phyloP scores from a whole-genome alignment of 2,329 filamentous ascomycete species.

The Alternaria brassicae region DNA sequence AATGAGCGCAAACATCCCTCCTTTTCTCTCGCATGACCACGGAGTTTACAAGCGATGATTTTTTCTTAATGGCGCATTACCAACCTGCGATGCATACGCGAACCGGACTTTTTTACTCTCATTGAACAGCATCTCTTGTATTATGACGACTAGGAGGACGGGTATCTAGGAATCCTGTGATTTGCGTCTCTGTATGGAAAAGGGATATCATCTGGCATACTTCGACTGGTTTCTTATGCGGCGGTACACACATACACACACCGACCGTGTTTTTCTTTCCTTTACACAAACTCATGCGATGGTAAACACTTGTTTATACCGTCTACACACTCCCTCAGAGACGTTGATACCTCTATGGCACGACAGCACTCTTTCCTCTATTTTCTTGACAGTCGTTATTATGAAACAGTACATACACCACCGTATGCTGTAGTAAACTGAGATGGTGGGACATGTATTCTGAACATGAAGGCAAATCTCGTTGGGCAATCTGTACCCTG shows the following conservation, averaged over 20 bases:
- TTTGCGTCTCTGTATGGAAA: conserved; percentile 23
- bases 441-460: conserved; percentile 9
- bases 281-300: conserved; percentile 19
- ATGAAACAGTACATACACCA: conserved; percentile 11
- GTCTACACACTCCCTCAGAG: conserved; percentile 9
- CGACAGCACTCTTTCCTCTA: conserved; percentile 10
- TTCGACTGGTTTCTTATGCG: conserved; percentile 34
- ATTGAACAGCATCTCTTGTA: conserved; percentile 33
- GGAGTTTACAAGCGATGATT: conserved; percentile 48
- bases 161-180: conserved; percentile 34
- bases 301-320: conserved; percentile 16
- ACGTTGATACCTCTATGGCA: conserved; percentile 6
- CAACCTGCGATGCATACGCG: conserved; percentile 41
- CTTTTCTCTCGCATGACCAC: conserved; percentile 44
- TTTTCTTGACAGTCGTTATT: conserved; percentile 22
- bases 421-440: conserved; percentile 5
- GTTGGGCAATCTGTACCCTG: conserved; percentile 13
- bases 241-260: conserved; percentile 26
- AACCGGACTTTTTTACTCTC: conserved; percentile 43
- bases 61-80: conserved; percentile 46
- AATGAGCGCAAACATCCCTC: conserved; percentile 27
- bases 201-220: conserved; percentile 33
- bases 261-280: conserved; percentile 22
- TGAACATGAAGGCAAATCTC: conserved; percentile 17
- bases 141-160: conserved; percentile 34